A percentile compares a stretch with the other conserved stretches of the same genome.
phyloP scores from a whole-genome alignment of 2,329 filamentous ascomycete genomes.

The Calonectria crousiana region DNA sequence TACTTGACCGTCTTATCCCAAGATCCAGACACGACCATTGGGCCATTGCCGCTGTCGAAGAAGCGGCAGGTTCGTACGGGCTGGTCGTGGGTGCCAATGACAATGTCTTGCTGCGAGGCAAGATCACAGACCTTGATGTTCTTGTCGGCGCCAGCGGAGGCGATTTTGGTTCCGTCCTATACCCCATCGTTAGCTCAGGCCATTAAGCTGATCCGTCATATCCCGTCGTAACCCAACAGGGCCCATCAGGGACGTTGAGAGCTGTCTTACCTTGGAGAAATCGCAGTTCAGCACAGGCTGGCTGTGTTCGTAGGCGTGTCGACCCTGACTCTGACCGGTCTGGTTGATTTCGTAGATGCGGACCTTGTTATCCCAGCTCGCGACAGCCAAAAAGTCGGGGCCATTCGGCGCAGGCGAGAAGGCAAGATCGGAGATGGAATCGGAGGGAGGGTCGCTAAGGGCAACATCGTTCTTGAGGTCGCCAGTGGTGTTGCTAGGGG shows the following conservation, averaged over 20 bases:
- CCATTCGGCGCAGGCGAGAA: slow-evolving; percentile 76
- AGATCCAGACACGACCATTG: slow-evolving; percentile 91
- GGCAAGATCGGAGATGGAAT: slow-evolving; percentile 88
- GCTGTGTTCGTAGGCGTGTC: slow-evolving; percentile 87
- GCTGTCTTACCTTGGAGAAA: slow-evolving; percentile 81
- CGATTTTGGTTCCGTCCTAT: slow-evolving; percentile 90
- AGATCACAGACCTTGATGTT: slow-evolving; percentile 90
- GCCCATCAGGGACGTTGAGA: neutral
- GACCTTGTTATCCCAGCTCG: slow-evolving; percentile 98
- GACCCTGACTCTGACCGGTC: slow-evolving; percentile 84
- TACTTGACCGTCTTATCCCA: slow-evolving; percentile 95
- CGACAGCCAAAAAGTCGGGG: slow-evolving; percentile 84
- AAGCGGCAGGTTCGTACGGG: slow-evolving; percentile 84
- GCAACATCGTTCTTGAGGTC: slow-evolving; percentile 92
- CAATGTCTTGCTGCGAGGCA: slow-evolving; percentile 71
- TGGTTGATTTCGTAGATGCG: slow-evolving; percentile 92
- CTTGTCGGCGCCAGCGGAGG: slow-evolving; percentile 91
- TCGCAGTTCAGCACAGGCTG: slow-evolving; percentile 86
- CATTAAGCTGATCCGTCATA: neutral
- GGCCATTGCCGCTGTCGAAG: slow-evolving; percentile 77
- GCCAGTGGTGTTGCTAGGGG: slow-evolving; percentile 80
- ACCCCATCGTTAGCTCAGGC: slow-evolving; percentile 17
- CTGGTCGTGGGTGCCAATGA: slow-evolving; percentile 87
- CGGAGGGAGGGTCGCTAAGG: slow-evolving; percentile 82
- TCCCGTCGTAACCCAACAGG: neutral